Conservation (phyloP, 345 rosid genomes). For the Murraya koenigii region DNA sequence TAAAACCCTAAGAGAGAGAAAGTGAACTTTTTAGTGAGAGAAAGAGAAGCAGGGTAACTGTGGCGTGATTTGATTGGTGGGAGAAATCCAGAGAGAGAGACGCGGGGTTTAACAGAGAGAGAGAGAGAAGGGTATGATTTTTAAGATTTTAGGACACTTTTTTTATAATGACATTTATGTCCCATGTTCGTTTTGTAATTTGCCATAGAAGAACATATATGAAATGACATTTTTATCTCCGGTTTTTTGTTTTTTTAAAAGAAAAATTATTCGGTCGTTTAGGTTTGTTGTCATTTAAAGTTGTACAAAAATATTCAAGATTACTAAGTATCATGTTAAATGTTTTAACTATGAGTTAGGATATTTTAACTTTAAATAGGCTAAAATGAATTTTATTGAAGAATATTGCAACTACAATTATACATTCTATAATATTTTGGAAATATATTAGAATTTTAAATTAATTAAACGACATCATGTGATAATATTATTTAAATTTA, state of each 20-base stretch:
- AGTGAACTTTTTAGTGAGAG: conserved; percentile 4
- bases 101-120: conserved; percentile 13
- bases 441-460: too few relatives aligned
- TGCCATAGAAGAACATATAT: not conserved
- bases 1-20: conserved; percentile 6
- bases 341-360: not conserved
- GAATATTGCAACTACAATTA: too few relatives aligned
- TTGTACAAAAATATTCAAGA: too few relatives aligned
- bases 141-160: conserved; percentile 5
- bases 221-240: conserved; percentile 14
- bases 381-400: not conserved
- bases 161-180: conserved; percentile 23
- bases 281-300: too few relatives aligned
- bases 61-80: conserved; percentile 28
- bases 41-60: conserved; percentile 4
- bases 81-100: conserved; percentile 15
- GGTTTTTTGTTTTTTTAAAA: not conserved
- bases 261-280: too few relatives aligned
- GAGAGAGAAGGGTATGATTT: not conserved
- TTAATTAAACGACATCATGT: too few relatives aligned
- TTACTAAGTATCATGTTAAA: too few relatives aligned
- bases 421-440: too few relatives aligned
- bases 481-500: too few relatives aligned
- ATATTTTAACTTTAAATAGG: not conserved
- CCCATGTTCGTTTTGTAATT: conserved; percentile 10